These are phyloP conservation scores for Galerina marginata DNA, from an alignment of 768 basidiomycete genomes.

Conservation along the genomic window DNA sequence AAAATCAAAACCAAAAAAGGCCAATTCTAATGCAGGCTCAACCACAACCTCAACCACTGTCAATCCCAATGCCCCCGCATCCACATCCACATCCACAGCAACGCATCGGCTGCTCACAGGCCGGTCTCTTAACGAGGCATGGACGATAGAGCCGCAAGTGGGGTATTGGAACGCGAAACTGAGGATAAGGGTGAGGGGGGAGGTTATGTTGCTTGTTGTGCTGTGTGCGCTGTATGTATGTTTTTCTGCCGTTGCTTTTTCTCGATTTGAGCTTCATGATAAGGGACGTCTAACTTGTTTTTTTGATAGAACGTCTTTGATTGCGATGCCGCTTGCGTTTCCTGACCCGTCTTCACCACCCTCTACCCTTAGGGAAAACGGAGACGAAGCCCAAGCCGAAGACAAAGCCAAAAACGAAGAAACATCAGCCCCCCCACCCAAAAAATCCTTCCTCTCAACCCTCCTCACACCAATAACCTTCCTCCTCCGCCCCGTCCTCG, in stretches of 20 bases:
- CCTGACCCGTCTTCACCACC: neutral
- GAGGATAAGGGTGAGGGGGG: neutral
- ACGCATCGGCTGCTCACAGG: neutral
- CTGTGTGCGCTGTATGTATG: slow-evolving; percentile 6
- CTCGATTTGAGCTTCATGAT: neutral
- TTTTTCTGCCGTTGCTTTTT: neutral
- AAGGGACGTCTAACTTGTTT: no score
- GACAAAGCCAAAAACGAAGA: no score
- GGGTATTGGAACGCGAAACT: slow-evolving; percentile 4
- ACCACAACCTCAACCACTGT: no score
- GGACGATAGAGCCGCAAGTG: slow-evolving; percentile 8
- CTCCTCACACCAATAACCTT: slow-evolving; percentile 9
- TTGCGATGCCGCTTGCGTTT: neutral
- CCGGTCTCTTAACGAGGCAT: neutral
- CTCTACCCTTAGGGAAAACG: neutral
- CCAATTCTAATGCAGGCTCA: neutral
- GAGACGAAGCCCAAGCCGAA: no score
- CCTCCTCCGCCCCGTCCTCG: slow-evolving; percentile 12
- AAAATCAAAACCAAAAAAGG: neutral
- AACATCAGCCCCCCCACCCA: neutral
- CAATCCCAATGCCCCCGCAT: no score
- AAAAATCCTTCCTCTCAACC: neutral
- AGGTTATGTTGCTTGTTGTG: neutral
- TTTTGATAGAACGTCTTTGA: no score
- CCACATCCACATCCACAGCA: no score